Evolutionary conservation across 345 rosid species (phyloP), one percentile per base, ranked within the genome.

Genomic region (Erodium maritimum): DNA sequence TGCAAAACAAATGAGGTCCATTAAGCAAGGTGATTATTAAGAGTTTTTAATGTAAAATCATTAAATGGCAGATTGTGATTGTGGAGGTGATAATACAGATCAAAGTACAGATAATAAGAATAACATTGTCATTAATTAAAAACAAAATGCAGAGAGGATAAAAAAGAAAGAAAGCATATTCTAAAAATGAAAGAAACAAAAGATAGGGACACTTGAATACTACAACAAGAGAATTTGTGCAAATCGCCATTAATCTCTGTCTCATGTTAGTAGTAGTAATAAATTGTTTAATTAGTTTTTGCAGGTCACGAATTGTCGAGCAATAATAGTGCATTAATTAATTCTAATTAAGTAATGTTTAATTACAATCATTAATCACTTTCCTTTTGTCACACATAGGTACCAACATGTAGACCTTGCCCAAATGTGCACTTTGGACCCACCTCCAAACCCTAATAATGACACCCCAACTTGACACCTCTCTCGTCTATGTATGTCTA

Each of bases 331-430:
- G 58, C 61, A 65, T 34, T 52, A 60, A 55, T 63, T 29, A 60
- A 22, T 76, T 76, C 62, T 63, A 69, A 45, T 73, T 62, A 74
- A 55, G 19, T 63, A 21, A 62, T 65, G 52, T 50, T 67, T 58
- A 63, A 72, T 64, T 55, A 63, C 57, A 61, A 69, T 67, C n/a
- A 71, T 73, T 71, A 71, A 65, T 62, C 54, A 55, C 80, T 77
- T 60, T 61, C 63, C 54, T 42, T 56, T 18, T 80, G 83, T 78
- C 82, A 72, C 69, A 75, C 56, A 61, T 65, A 65, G 58, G 75
- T 74, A 71, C 81, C 81, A 80, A 76, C 88, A 80, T 74, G 82
- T 78, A 82, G 85, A 72, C 85, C 85, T 68, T 50, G 61, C 69
- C 61, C 63, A 61, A 64, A 63, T 68, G 74, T 66, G 79, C 73